Percentiles rank a stretch among this genome's conserved stretches.
These are phyloP conservation scores for Solanum aculeatissimum DNA, from an alignment of 305 asterid genomes.

Conservation along the genomic window DNA sequence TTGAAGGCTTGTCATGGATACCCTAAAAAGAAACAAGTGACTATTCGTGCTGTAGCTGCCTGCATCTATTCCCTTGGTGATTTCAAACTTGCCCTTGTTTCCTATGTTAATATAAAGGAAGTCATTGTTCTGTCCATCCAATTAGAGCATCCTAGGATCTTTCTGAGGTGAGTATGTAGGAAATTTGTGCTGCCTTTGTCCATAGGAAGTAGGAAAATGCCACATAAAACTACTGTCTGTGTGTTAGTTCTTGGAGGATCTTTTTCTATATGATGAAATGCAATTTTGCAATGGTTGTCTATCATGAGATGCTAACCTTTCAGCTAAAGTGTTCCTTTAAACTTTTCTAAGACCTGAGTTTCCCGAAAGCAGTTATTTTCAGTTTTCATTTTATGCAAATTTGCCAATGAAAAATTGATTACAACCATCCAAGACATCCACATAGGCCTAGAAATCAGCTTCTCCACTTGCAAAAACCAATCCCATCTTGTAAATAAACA, in stretches of 20 bases:
- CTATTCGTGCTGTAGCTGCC: not conserved
- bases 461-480: conserved; percentile 17
- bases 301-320: not conserved
- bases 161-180: not conserved
- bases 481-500: conserved; percentile 34
- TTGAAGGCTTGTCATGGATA: not conserved
- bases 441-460: conserved; percentile 50
- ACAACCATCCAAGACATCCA: conserved; percentile 74
- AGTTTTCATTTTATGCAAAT: no score
- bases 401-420: no score
- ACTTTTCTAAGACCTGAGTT: no score
- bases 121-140: not conserved
- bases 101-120: not conserved
- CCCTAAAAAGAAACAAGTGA: not conserved
- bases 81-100: not conserved
- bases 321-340: no score
- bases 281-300: not conserved
- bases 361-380: no score
- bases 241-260: not conserved
- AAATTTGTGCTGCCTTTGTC: not conserved
- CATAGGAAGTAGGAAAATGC: not conserved
- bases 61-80: not conserved
- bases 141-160: not conserved
- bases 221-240: not conserved
- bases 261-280: not conserved